Conservation (phyloP, 129 eudicot genomes). For the Cynara cardunculus region DNA sequence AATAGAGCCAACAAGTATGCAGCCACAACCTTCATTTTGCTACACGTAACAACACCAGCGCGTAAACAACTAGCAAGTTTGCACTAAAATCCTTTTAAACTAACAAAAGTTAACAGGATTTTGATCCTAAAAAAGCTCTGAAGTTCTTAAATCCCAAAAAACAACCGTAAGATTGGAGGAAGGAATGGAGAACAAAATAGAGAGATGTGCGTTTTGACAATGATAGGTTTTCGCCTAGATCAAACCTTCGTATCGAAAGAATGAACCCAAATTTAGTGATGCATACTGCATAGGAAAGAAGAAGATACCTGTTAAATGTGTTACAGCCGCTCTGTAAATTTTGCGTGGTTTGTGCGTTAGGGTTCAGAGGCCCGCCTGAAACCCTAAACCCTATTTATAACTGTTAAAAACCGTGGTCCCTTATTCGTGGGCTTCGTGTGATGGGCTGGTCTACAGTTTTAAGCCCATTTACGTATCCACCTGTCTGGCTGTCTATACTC, state of each 20-base stretch:
- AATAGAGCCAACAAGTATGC: constrained; percentile 81
- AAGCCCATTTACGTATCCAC: neutral
- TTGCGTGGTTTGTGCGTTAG: constrained; percentile 4
- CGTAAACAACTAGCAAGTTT: neutral
- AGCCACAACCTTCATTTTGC: constrained; percentile 71
- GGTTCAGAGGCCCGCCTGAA: constrained; percentile 9
- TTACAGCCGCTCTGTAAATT: neutral
- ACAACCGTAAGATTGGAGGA: neutral
- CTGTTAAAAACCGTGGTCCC: neutral
- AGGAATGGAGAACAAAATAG: neutral
- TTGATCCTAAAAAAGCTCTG: neutral
- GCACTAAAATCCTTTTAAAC: neutral
- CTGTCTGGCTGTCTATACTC: too few relatives aligned
- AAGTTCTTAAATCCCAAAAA: neutral
- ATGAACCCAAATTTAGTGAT: neutral
- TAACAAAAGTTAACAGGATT: neutral
- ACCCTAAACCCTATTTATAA: constrained; percentile 23
- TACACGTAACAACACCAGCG: neutral
- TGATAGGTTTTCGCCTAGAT: neutral
- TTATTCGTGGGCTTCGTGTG: constrained; percentile 4
- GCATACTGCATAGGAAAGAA: constrained; percentile 2
- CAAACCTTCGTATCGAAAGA: neutral
- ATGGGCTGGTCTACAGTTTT: neutral
- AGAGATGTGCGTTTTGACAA: neutral
- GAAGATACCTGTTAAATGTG: constrained; percentile 21